Evolutionary conservation across 208 protist genomes (phyloP).

Genomic region (Jaenimonas drosophilae): DNA sequence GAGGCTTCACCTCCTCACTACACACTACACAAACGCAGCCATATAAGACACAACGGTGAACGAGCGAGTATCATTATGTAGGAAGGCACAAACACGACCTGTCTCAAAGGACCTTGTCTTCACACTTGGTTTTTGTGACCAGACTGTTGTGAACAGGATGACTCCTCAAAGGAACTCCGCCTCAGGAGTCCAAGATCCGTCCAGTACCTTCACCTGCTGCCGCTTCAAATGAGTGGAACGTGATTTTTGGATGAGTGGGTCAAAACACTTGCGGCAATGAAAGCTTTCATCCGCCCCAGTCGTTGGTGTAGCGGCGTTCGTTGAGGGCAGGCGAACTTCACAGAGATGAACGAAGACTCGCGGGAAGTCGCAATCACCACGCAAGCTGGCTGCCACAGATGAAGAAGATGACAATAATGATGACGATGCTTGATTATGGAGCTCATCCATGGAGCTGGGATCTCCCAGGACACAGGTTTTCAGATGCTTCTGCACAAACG

Average conservation of each 20-base stretch:
- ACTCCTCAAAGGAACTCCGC: conserved; percentile 43
- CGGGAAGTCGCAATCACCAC: conserved; percentile 79
- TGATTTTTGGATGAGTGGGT: conserved; percentile 40
- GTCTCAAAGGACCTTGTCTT: too few species aligned
- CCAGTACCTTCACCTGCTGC: conserved; percentile 43
- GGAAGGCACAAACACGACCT: too few species aligned
- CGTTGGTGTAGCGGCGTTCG: conserved; percentile 1
- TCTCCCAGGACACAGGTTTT: conserved; percentile 69
- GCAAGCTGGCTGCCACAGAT: conserved; percentile 8
- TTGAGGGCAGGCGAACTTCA: conserved; percentile 26
- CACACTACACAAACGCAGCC: too few species aligned
- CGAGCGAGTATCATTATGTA: too few species aligned
- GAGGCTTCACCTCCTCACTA: too few species aligned
- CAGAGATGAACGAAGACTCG: conserved; percentile 77
- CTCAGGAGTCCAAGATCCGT: conserved; percentile 77
- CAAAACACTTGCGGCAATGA: conserved; percentile 81
- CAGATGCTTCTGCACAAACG: conserved; percentile 38
- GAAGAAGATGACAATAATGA: too few species aligned
- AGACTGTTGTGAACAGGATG: background rate
- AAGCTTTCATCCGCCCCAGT: conserved; percentile 17
- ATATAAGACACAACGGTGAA: too few species aligned
- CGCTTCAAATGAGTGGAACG: conserved; percentile 34
- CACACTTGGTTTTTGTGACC: too few species aligned
- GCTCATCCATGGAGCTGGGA: conserved; percentile 26
- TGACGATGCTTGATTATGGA: background rate